phyloP scores from a whole-genome alignment of 176 grass and related monocot species.

The Cenchrus americanus region DNA sequence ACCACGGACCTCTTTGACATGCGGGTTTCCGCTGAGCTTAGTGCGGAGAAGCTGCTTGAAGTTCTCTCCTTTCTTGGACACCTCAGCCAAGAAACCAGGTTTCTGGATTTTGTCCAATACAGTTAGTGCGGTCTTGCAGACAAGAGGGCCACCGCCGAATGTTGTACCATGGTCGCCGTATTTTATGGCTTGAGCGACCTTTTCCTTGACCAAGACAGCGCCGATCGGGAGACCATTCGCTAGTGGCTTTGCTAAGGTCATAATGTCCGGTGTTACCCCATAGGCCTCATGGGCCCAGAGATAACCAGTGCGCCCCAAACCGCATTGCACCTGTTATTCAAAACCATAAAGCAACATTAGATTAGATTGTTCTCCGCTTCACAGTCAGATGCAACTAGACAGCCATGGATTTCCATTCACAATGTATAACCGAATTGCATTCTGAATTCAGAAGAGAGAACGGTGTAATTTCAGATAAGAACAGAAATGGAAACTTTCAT shows the following conservation, averaged over 20 bases:
- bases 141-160: slow-evolving; percentile 66
- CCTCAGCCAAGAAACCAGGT: slow-evolving; percentile 66
- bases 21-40: slow-evolving; percentile 60
- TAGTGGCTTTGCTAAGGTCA: slow-evolving; percentile 88
- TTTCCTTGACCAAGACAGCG: slow-evolving; percentile 64
- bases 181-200: slow-evolving; percentile 65
- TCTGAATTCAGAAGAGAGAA: background rate
- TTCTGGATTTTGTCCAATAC: slow-evolving; percentile 74
- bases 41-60: slow-evolving; percentile 70
- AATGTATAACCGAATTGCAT: background rate
- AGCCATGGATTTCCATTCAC: background rate
- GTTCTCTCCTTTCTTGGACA: slow-evolving; percentile 61
- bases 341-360: background rate
- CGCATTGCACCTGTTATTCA: slow-evolving; percentile 72
- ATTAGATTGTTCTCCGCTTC: background rate
- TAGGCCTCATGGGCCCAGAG: slow-evolving; percentile 79
- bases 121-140: slow-evolving; percentile 65
- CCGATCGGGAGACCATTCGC: slow-evolving; percentile 78
- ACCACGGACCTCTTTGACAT: slow-evolving; percentile 76
- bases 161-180: slow-evolving; percentile 87
- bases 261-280: slow-evolving; percentile 68
- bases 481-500: background rate
- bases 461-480: background rate
- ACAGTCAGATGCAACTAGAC: background rate
- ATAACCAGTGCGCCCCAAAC: slow-evolving; percentile 77